Conservation (phyloP, 164 flowering plant genomes). For the Nymphaea colorata region DNA sequence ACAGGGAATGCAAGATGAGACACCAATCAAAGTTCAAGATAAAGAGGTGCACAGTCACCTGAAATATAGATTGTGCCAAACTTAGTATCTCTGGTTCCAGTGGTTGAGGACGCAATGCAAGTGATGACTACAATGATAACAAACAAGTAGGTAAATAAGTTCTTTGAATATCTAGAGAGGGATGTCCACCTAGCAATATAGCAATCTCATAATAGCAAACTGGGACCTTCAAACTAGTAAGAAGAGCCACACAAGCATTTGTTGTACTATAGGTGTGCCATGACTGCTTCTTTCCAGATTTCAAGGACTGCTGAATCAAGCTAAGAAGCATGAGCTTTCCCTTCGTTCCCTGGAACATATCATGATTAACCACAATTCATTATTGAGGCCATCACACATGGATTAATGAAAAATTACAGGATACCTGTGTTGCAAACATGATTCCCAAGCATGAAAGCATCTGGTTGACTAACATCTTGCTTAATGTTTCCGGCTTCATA, state of each 20-base stretch:
- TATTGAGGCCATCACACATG: not conserved
- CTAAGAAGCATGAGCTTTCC: slow-evolving; percentile 76
- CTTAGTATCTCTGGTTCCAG: slow-evolving; percentile 48
- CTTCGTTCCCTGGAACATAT: slow-evolving; percentile 45
- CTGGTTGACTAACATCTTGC: slow-evolving; percentile 84
- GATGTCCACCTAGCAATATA: not conserved
- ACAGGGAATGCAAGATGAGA: not conserved
- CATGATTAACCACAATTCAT: not conserved
- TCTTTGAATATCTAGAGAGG: not conserved
- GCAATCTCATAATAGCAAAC: not conserved
- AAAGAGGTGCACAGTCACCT: slow-evolving; percentile 27
- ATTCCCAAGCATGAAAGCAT: slow-evolving; percentile 83
- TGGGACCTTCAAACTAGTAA: slow-evolving; percentile 78
- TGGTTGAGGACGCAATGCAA: slow-evolving; percentile 56
- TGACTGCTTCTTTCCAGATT: slow-evolving; percentile 67
- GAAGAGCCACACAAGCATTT: slow-evolving; percentile 82
- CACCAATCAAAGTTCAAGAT: not conserved
- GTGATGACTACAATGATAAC: slow-evolving; percentile 42
- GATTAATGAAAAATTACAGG: not conserved
- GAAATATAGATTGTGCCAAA: slow-evolving; percentile 62
- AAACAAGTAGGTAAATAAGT: not conserved
- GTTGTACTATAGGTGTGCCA: slow-evolving; percentile 71
- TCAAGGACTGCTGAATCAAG: slow-evolving; percentile 56
- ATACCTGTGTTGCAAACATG: slow-evolving; percentile 82
- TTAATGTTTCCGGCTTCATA: slow-evolving; percentile 79